Base-by-base conservation (phyloP, 306 rosid species). In the Citrullus mucosospermus region DNA sequence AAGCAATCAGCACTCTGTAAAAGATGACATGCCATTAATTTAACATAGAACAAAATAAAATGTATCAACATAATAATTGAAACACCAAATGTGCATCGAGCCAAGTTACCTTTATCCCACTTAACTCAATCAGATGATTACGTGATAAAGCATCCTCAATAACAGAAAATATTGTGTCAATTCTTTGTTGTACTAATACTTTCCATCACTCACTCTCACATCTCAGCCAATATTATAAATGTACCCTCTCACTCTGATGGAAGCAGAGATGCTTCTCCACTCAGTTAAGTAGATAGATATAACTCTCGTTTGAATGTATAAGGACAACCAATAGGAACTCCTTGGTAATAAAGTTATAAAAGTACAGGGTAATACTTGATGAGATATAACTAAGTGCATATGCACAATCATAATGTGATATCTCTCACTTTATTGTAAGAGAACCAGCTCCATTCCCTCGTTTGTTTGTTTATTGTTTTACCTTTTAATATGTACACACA, bases 1-100 rank as follows among this genome's bases (percentile, higher is more conserved):
- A 93, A 34, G 88, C 96, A 74, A 93, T 86, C 83, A 91, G 84
- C 84, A 93, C 70, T 84, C 98, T 93, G 87, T 82, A 87, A 85
- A 84, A 84, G 71, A 79, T 78, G 75, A 17, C 36, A 69, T 80
- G 81, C 66, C 80, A 66, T 54, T 34, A 54, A 50, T 38, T 54
- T 66, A 53, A 66, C 66, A 17, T 59, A 14, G 28, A 62, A 75
- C 46, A 75, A 75, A 75, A 75, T 28, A 46, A 30, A 3, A 54
- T 30, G 15, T 34, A 15, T 48, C 41, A 71, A 71, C 56, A 70
- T 22, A 70, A 34, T 5, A 68, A 1, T 44, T 44, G 2, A 4
- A 34, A 38, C 30, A 66, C 44, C 48, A 66, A 66, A 66, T 39
- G 55, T 68, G 32, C 54, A 22, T 68, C 43, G 48, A 68, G 75